Evolutionary conservation across 2,329 filamentous ascomycete species (phyloP).

Genomic region (Torrubiella hemipterigena): DNA sequence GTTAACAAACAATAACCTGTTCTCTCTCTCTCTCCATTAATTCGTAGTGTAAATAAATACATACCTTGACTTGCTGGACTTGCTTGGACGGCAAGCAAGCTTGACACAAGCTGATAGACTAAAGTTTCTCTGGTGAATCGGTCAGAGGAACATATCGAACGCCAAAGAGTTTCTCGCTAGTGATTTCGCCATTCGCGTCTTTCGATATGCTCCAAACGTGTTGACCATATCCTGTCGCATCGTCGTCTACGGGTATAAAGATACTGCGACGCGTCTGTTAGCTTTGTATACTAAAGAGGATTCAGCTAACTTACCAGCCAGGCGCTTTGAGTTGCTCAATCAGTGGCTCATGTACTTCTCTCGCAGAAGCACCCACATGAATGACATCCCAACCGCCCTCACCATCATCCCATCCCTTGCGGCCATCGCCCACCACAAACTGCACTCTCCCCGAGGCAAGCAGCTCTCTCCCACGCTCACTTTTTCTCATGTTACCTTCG

Average conservation of each 20-base stretch:
- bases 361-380: constrained; percentile 83
- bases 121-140: constrained; percentile 47
- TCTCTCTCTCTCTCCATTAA: too few species aligned
- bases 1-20: too few species aligned
- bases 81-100: too few species aligned
- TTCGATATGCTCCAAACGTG: constrained; percentile 68
- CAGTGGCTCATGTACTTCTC: constrained; percentile 57
- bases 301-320: constrained; percentile 40
- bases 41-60: too few species aligned
- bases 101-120: too few species aligned
- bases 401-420: constrained; percentile 48
- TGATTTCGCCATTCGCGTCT: constrained; percentile 49
- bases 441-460: constrained; percentile 52
- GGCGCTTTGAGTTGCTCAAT: constrained; percentile 68
- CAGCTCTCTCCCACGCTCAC: constrained; percentile 42
- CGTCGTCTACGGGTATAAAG: constrained; percentile 64
- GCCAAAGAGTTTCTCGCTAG: constrained; percentile 50
- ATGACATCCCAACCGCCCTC: constrained; percentile 72
- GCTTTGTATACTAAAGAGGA: constrained; percentile 7
- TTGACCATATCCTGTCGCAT: constrained; percentile 35
- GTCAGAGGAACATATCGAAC: constrained; percentile 71
- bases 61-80: too few species aligned
- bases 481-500: constrained; percentile 53
- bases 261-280: constrained; percentile 31
- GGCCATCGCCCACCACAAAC: constrained; percentile 66